A percentile compares a stretch with the other conserved stretches of the same genome.
Evolutionary conservation across 495 filamentous ascomycete genomes (phyloP).

Genomic region (Hyaloscypha hepaticicola): DNA sequence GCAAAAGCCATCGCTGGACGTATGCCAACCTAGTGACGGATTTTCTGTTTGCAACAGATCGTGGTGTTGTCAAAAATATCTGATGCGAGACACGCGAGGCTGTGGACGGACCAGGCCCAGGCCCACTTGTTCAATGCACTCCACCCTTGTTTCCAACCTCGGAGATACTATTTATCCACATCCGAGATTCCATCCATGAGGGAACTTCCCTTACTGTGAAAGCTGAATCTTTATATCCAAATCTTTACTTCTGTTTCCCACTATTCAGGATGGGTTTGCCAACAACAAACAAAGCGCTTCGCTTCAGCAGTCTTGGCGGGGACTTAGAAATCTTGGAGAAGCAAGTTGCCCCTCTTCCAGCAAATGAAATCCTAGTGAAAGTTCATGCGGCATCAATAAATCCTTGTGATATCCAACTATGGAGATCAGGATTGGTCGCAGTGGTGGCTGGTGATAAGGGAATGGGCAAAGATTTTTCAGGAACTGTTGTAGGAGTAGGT

Average conservation of each 20-base stretch:
- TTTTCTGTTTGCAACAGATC: not conserved
- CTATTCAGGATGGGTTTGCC: conserved; percentile 21
- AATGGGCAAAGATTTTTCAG: conserved; percentile 48
- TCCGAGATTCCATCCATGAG: not conserved
- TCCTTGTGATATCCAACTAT: conserved; percentile 48
- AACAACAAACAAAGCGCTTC: conserved; percentile 17
- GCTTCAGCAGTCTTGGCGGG: conserved; percentile 8
- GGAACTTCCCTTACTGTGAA: not conserved
- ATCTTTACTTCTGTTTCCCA: not conserved
- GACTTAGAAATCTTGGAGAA: conserved; percentile 18
- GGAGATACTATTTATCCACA: not conserved
- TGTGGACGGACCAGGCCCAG: not conserved
- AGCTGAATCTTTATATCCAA: not conserved
- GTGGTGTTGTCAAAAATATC: conserved; percentile 14
- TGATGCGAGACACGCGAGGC: conserved; percentile 2
- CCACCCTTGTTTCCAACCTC: not conserved
- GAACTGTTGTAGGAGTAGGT: conserved; percentile 47
- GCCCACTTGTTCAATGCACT: not conserved
- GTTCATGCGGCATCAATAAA: conserved; percentile 50
- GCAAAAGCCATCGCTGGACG: conserved; percentile 46
- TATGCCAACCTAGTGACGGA: not conserved
- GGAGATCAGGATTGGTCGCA: conserved; percentile 29
- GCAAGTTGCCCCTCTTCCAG: conserved; percentile 23
- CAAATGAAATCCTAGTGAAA: conserved; percentile 50
- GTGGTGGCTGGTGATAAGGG: conserved; percentile 30